These are phyloP conservation scores for Podospora pseudocomata DNA, from an alignment of 495 filamentous ascomycete species.

Conservation along the genomic window DNA sequence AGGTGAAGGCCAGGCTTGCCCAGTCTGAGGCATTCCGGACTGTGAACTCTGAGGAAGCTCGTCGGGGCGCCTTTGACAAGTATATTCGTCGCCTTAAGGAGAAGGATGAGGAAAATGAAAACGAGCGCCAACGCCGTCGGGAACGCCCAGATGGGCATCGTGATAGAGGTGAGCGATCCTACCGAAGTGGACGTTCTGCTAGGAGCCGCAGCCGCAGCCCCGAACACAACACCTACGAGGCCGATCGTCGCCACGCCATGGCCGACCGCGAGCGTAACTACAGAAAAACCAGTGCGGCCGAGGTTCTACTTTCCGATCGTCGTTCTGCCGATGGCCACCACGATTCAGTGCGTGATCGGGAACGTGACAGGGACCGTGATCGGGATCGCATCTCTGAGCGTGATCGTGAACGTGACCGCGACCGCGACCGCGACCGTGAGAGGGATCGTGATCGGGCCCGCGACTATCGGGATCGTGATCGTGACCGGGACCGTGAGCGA, in stretches of 20 bases:
- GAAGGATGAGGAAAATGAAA: constrained; percentile 81
- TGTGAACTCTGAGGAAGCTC: constrained; percentile 74
- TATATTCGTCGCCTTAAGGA: constrained; percentile 84
- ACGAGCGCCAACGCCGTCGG: constrained; percentile 61
- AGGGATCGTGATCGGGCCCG: constrained; percentile 45
- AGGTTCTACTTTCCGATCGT: constrained; percentile 54
- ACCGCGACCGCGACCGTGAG: constrained; percentile 43
- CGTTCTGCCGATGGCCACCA: constrained; percentile 35
- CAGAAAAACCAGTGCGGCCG: constrained; percentile 69
- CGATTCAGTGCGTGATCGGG: constrained; percentile 49
- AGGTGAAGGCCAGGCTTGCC: constrained; percentile 71
- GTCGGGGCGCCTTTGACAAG: constrained; percentile 86
- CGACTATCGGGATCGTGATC: constrained; percentile 28
- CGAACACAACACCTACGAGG: constrained; percentile 83
- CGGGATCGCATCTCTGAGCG: constrained; percentile 45
- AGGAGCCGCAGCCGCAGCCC: constrained; percentile 62
- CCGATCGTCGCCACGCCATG: constrained; percentile 79
- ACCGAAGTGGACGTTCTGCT: constrained; percentile 50
- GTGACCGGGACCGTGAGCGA: constrained; percentile 36
- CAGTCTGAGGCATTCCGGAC: constrained; percentile 78
- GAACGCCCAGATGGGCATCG: constrained; percentile 55
- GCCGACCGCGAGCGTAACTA: constrained; percentile 85
- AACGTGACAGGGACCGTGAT: constrained; percentile 55
- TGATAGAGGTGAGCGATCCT: constrained; percentile 58
- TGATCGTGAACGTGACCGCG: constrained; percentile 43